Evolutionary conservation across 2,329 filamentous ascomycete genomes (phyloP), one percentile per base, ranked within the genome.

Genomic region (Pleomassaria siparia): DNA sequence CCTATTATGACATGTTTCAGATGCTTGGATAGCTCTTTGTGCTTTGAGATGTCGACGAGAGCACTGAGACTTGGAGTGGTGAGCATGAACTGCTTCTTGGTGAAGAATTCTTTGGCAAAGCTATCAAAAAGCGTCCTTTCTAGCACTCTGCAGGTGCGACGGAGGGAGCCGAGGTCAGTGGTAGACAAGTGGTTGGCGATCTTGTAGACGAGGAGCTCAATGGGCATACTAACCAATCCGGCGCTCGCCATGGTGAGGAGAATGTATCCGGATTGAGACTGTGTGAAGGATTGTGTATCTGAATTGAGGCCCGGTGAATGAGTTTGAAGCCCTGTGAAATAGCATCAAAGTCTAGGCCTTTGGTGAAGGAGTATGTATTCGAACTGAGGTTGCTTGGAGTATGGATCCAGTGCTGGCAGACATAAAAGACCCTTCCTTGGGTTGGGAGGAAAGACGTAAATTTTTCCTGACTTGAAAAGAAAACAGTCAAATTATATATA

Each of bases 31-130:
- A 76, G 60, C 25, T 63, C 66, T 20, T 54, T 57, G 50, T 75
- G 67, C 35, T 70, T 64, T 10, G 72, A 67, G 42, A 76, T 75
- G 41, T 70, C 70, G 26, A 73, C 45, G 12, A 86, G 71, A 0
- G 77, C 72, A 43, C 79, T 74, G 9, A 86, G 69, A 56, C 83
- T 86, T 54, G 74, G 67, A 26, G 80, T 71, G 1, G 77, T 78
- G 44, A 86, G 60, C 79, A 85, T 84, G 67, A 87, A 88, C 59
- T 87, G 83, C 58, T 80, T 81, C 63, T 82, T 83, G 42, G 72
- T 74, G 67, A 88, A 88, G 72, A 85, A 88, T 53, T 86, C 83
- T 20, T 72, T 72, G 22, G 78, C 73, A 55, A 87, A 87, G 26
- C 72, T 73, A 40, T 76, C 71, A 64, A 81, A 81, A 11, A 86